phyloP scores from a whole-genome alignment of 768 basidiomycete genomes.

The Rhodotorula sphaerocarpa region DNA sequence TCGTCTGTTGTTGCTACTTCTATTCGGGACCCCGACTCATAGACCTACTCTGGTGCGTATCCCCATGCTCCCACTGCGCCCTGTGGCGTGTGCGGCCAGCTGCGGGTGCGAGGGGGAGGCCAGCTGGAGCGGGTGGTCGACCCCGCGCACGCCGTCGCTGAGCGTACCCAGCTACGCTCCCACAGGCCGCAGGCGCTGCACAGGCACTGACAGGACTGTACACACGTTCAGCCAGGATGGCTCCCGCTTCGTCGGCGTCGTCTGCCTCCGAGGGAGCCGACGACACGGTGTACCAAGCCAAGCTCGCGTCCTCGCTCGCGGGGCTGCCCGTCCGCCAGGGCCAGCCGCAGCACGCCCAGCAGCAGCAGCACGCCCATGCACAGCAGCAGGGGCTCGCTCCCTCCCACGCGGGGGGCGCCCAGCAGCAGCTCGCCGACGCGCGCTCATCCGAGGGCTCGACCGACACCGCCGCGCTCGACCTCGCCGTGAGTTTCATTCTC shows the following conservation, averaged over 20 bases:
- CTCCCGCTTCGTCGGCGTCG: conserved; percentile 17
- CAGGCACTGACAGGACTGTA: too few relatives aligned
- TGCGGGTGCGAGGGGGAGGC: too few relatives aligned
- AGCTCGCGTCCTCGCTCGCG: conserved; percentile 25
- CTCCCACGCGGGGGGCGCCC: too few relatives aligned
- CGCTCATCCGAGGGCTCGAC: too few relatives aligned
- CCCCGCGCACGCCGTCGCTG: too few relatives aligned
- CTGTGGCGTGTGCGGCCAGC: too few relatives aligned
- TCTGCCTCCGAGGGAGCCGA: conserved; percentile 12
- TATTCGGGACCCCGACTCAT: background rate
- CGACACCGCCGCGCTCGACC: conserved; percentile 27
- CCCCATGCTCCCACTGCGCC: background rate
- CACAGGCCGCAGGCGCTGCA: too few relatives aligned
- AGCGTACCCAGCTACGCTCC: too few relatives aligned
- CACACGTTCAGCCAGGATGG: too few relatives aligned
- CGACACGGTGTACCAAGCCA: conserved; percentile 3
- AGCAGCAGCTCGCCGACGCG: too few relatives aligned
- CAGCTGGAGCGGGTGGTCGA: too few relatives aligned
- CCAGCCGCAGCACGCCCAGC: conserved; percentile 1
- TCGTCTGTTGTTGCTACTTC: background rate
- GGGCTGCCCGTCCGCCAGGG: conserved; percentile 16
- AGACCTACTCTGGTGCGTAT: background rate
- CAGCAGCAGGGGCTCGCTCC: too few relatives aligned
- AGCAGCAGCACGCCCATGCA: background rate
- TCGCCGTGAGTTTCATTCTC: conserved; percentile 20